Conservation (phyloP, 2,329 filamentous ascomycete species). For the Alternaria arborescens region DNA sequence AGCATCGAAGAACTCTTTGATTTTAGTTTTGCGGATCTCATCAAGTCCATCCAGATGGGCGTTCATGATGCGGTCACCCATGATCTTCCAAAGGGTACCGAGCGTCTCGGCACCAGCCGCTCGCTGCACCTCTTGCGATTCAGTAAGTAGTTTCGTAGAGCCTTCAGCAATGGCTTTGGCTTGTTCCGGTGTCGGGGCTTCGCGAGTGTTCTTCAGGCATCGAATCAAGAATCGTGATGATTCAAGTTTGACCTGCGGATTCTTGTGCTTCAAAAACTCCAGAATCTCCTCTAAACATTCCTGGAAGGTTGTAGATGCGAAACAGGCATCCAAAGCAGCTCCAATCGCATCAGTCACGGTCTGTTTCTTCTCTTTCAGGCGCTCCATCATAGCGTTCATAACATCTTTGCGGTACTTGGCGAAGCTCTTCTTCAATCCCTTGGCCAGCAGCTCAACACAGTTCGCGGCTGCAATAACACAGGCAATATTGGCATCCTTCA, state of each 20-base stretch:
- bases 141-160: constrained; percentile 86
- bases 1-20: constrained; percentile 88
- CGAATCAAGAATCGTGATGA: constrained; percentile 93
- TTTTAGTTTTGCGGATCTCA: constrained; percentile 93
- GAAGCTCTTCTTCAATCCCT: constrained; percentile 81
- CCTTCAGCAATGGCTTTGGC: constrained; percentile 86
- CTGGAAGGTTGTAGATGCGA: constrained; percentile 72
- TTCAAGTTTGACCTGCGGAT: constrained; percentile 96
- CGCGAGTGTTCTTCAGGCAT: constrained; percentile 81
- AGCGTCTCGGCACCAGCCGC: constrained; percentile 91
- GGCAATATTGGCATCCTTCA: constrained; percentile 98
- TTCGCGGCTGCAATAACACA: constrained; percentile 94
- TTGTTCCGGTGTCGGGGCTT: constrained; percentile 85
- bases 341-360: constrained; percentile 87
- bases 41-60: constrained; percentile 90
- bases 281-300: constrained; percentile 93
- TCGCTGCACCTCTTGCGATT: constrained; percentile 85
- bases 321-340: constrained; percentile 79
- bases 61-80: constrained; percentile 95
- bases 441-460: constrained; percentile 88
- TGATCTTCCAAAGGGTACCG: constrained; percentile 97
- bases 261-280: constrained; percentile 89
- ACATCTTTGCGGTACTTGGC: constrained; percentile 81
- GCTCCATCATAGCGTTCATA: constrained; percentile 90
- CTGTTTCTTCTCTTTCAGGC: constrained; percentile 96